Evolutionary conservation across 345 rosid species (phyloP), one percentile per base, ranked within the genome.

Genomic region (Pistacia atlantica): DNA sequence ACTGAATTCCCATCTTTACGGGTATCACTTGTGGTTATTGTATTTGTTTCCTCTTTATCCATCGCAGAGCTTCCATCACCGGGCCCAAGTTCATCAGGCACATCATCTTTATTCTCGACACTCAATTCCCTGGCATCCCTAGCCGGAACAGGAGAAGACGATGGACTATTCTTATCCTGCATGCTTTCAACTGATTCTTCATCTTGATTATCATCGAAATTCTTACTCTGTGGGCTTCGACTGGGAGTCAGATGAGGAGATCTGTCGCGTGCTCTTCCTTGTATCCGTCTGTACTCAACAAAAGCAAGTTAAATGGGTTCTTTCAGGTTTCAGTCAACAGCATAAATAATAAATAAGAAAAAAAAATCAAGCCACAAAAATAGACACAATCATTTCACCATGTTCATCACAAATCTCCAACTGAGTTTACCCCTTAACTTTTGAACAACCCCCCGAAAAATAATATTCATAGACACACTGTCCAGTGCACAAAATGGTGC

Each of bases 151-250:
- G 91, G 89, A 77, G 96, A 88, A 13, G 86, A 69, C 42, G 80
- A 46, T 8, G 80, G 82, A 76, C 87, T 85, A 65, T 28, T 81
- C 75, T 86, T 89, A 74, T 79, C 84, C 75, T 81, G 92, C 80
- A 85, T 81, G 83, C 91, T 93, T 83, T 88, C 91, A 80, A 81
- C 77, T 51, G 93, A 85, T 73, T 80, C 88, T 77, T 87, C 92
- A 70, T 83, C 88, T 72, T 74, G 82, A 63, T 86, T 74, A 79
- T 81, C 86, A 74, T 45, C 74, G 68, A 72, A 71, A 78, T 77
- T 87, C 77, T 80, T 82, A 57, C 78, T 87, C 78, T n/a, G 84
- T 61, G 81, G 74, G 83, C 84, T 84, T 67, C 31, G 86, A 77
- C 80, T 76, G 75, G 88, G 89, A 76, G 89, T 86, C 66, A 10